Base-by-base conservation (phyloP, 805 yeast genomes). In the Starmerella bacillaris region DNA sequence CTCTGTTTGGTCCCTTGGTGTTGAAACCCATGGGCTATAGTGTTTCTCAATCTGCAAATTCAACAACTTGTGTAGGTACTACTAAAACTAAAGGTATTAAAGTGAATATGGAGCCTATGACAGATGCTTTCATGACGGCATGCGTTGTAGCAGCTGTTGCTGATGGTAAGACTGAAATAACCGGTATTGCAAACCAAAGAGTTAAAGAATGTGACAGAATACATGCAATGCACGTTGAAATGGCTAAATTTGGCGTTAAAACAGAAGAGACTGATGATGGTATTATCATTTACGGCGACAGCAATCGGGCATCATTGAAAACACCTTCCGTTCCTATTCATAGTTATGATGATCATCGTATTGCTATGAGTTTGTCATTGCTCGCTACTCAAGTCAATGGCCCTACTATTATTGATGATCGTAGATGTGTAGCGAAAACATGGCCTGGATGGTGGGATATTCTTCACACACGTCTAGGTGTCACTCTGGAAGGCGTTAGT, bases 361-460 rank as follows among this genome's bases (percentile, higher is more conserved):
- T 89, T 20, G 98, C 98, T 7, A 89, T 89, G 98, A 78, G 94
- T 38, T 78, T 89, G 57, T 79, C 94, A 3, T 63, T 89, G 39
- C 60, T 89, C 35, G 86, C 94, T 3, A 82, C 92, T 24, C 63
- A 79, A 48, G 67, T 70, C 33, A 48, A 51, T 1, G 63, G 61
- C 3, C 73, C 78, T 1, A 86, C 78, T 1, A 61, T 72, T 43
- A 72, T 89, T 39, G 71, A 75, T 45, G 94, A 86, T 51, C 72
- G 95, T 58, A 70, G 77, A 18, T 82, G 95, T 53, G 92, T 94
- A 2, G 92, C 86, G 38, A 89, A 89, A 61, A 89, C 98, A 0
- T 89, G 98, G 98, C 98, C 98, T 16, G 96, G 95, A 26, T 89
- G 98, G 98, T 89, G 98, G 98, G 98, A 89, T 58, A 68, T 74